Evolutionary conservation across 495 filamentous ascomycete genomes (phyloP), one percentile per base, ranked within the genome.

Genomic region (Aspergillus diversus): DNA sequence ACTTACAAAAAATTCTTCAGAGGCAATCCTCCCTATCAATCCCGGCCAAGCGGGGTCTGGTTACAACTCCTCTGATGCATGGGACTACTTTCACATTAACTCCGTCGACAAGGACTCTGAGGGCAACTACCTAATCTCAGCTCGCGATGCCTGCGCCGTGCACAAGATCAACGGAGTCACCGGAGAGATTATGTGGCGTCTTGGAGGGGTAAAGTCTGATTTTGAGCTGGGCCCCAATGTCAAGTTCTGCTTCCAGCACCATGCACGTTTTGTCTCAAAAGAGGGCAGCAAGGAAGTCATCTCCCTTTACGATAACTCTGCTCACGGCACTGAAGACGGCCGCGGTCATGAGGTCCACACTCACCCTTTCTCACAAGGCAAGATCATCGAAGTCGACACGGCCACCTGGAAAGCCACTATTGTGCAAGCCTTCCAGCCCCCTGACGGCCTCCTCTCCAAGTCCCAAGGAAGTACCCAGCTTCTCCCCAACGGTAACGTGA

Each of bases 171-270:
- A 83, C 60, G 83, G 82, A 15, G 80, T 78, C 27, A 77, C 80
- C 34, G 83, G 85, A n/a, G 75, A 77, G 33, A 80, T 86, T 61
- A 80, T 86, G 66, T 87, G 85, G 85, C 78, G 80, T 4, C 70
- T 87, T 33, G 73, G 80, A 31, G 85, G 85, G 33, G 56, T 75
- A 59, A 70, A 73, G 35, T 71, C 83, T 33, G 74, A 79, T 43
- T 81, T 83, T 59, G 65, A 71, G 13, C 66, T 78, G 48, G 72
- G 71, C 1, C 69, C 63, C 34, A 78, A 80, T 33, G 78, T 80
- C 59, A 66, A 79, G 3, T 87, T 88, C 73, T 80, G 80, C 61
- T 85, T 81, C 68, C 85, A 88, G 68, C 85, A 88, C 61, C 81
- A 88, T 60, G 86, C 83, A 0, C 78, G 84, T 5, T 85, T 79